phyloP scores from a whole-genome alignment of 2,329 filamentous ascomycete genomes.

The Pseudogymnoascus sp. region DNA sequence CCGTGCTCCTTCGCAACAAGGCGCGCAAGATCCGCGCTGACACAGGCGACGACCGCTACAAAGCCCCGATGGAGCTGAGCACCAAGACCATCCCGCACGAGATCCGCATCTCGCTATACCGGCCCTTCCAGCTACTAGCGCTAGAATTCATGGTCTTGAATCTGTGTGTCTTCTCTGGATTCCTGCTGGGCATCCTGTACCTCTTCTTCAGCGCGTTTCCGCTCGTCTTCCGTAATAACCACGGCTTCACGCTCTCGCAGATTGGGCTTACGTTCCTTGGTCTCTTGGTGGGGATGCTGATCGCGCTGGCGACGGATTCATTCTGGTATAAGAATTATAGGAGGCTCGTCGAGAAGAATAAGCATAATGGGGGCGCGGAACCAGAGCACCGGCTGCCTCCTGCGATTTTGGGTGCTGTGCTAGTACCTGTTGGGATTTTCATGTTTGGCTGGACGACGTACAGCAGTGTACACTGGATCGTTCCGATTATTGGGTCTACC shows the following conservation, averaged over 20 bases:
- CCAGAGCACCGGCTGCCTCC: slow-evolving; percentile 82
- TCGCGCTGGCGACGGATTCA: slow-evolving; percentile 55
- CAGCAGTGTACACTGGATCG: slow-evolving; percentile 65
- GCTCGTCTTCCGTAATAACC: slow-evolving; percentile 65
- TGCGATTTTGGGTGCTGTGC: slow-evolving; percentile 62
- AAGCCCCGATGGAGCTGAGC: slow-evolving; percentile 67
- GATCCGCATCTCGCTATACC: slow-evolving; percentile 50
- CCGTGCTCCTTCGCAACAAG: slow-evolving; percentile 66
- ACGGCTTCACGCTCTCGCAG: slow-evolving; percentile 73
- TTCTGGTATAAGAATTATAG: slow-evolving; percentile 57
- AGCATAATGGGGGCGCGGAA: slow-evolving; percentile 51
- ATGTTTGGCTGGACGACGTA: slow-evolving; percentile 85
- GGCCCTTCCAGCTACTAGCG: slow-evolving; percentile 66
- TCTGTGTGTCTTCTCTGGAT: slow-evolving; percentile 73
- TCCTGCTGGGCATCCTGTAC: slow-evolving; percentile 82
- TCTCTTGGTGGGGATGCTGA: slow-evolving; percentile 59
- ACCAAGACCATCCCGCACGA: slow-evolving; percentile 59
- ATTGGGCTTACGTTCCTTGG: slow-evolving; percentile 72
- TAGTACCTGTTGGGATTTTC: slow-evolving; percentile 77
- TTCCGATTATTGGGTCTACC: slow-evolving; percentile 63
- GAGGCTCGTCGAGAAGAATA: slow-evolving; percentile 47
- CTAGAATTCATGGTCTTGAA: slow-evolving; percentile 80
- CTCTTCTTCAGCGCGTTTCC: slow-evolving; percentile 87
- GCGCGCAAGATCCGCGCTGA: slow-evolving; percentile 61
- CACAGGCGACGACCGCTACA: slow-evolving; percentile 71